Evolutionary conservation across 495 filamentous ascomycete genomes (phyloP), one percentile per base, ranked within the genome.

Genomic region (Penicillium odoratum): DNA sequence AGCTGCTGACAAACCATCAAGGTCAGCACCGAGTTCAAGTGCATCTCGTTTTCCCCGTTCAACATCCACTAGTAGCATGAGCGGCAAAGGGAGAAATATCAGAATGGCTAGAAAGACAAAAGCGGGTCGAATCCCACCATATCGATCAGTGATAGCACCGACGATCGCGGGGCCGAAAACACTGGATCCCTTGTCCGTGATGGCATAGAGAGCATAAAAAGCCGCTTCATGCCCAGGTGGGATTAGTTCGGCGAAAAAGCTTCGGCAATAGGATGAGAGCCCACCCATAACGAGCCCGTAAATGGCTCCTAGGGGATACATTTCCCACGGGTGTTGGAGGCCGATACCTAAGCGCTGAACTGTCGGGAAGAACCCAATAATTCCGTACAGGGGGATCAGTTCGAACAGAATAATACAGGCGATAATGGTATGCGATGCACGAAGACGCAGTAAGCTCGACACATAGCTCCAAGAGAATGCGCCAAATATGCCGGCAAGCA

Each of bases 141-240:
- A 90, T 15, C 80, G 84, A 65, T 97, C 93, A 13, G 94, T 96
- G 56, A 98, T 92, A 0, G 85, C 83, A 4, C 94, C 94, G 1
- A 98, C 95, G 66, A 98, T 93, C 3, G 91, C 88, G 5, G 94
- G 94, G 0, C 94, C 94, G 69, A 98, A 97, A 16, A 98, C 78
- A 66, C 90, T 94, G 7, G 89, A 94, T 21, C 94, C 94, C 72
- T 98, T 98, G 66, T 98, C 94, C 13, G 94, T 98, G 58, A 98
- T 97, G 5, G 94, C 93, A 63, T 96, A 98, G 2, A 98, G 82
- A 0, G 94, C 92, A 70, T 93, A 98, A 69, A 98, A 98, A 0
- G 94, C 91, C 3, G 94, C 92, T 74, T 98, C 94, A 25, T 86
- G 94, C 10, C 94, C 94, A 0, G 92, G 91, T 25, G 94, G 94